phyloP scores from a whole-genome alignment of 2,329 filamentous ascomycete genomes.

The Lachnellula willkommii region DNA sequence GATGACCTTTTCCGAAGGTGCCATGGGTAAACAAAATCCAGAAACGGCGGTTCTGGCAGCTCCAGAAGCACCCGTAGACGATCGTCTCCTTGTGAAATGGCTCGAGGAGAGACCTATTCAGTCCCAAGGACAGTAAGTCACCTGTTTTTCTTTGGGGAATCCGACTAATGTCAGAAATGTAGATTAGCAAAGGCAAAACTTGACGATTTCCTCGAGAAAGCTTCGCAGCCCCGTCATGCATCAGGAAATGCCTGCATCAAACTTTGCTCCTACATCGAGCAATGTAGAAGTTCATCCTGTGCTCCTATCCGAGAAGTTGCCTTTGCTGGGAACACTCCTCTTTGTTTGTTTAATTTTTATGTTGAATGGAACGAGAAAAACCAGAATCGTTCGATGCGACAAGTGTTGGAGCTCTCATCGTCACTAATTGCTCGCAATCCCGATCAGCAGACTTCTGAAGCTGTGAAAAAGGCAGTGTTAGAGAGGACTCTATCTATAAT shows the following conservation, averaged over 20 bases:
- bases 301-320: constrained; percentile 43
- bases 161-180: background rate
- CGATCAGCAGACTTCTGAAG: constrained; percentile 35
- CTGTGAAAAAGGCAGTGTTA: constrained; percentile 43
- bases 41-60: background rate
- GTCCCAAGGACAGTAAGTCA: constrained; percentile 35
- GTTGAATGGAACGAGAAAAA: constrained; percentile 64
- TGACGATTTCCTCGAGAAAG: constrained; percentile 22
- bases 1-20: background rate
- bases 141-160: constrained; percentile 15
- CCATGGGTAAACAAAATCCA: background rate
- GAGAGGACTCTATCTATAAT: constrained; percentile 54
- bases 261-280: constrained; percentile 58
- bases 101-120: constrained; percentile 37
- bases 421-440: constrained; percentile 48
- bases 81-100: constrained; percentile 34
- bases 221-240: constrained; percentile 45
- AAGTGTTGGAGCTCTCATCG: constrained; percentile 54
- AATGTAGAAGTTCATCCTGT: constrained; percentile 48
- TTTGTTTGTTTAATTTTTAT: constrained; percentile 55
- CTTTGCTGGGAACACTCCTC: constrained; percentile 44
- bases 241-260: constrained; percentile 55
- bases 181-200: constrained; percentile 23
- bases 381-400: constrained; percentile 57
- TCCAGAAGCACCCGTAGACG: constrained; percentile 18